A percentile compares a stretch with the other conserved stretches of the same genome.
Conservation (phyloP, 148 eudicot species). For the Rhododendron simsii region DNA sequence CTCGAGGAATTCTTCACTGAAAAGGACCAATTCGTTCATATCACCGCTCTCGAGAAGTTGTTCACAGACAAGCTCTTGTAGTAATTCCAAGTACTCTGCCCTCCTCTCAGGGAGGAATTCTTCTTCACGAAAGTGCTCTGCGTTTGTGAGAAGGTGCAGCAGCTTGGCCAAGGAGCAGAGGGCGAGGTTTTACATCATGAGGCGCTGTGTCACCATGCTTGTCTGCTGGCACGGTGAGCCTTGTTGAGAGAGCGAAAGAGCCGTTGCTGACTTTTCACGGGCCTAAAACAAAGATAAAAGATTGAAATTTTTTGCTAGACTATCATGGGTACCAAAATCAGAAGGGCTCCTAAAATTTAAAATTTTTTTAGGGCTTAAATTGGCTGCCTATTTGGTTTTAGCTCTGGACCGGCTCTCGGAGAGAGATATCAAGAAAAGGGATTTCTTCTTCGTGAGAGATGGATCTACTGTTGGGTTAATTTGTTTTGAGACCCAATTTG, state of each 20-base stretch:
- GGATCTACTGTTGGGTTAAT: constrained; percentile 13
- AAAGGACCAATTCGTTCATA: constrained; percentile 16
- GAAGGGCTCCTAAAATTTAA: too few species aligned
- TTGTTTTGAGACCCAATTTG: neutral
- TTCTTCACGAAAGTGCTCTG: constrained; percentile 59
- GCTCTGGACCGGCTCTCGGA: too few species aligned
- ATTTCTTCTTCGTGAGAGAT: constrained; percentile 7
- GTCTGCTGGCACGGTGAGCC: constrained; percentile 77
- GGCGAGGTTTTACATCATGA: constrained; percentile 84
- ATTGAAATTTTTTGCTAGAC: too few species aligned
- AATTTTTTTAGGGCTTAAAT: too few species aligned
- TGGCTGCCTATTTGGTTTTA: too few species aligned
- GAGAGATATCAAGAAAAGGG: neutral
- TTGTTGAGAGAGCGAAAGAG: constrained; percentile 13
- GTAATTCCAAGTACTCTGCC: constrained; percentile 12
- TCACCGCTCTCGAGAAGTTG: constrained; percentile 36
- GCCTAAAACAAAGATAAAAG: too few species aligned
- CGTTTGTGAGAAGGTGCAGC: constrained; percentile 66
- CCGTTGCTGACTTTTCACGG: too few species aligned
- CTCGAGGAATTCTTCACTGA: constrained; percentile 40
- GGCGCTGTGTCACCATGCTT: constrained; percentile 87
- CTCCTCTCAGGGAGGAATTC: constrained; percentile 37
- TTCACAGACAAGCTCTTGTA: constrained; percentile 33
- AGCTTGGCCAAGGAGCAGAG: constrained; percentile 83
- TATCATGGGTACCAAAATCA: too few species aligned